Evolutionary conservation across 2,329 filamentous ascomycete species (phyloP), one percentile per base, ranked within the genome.

Genomic region (Aspergillus transmontanensis): DNA sequence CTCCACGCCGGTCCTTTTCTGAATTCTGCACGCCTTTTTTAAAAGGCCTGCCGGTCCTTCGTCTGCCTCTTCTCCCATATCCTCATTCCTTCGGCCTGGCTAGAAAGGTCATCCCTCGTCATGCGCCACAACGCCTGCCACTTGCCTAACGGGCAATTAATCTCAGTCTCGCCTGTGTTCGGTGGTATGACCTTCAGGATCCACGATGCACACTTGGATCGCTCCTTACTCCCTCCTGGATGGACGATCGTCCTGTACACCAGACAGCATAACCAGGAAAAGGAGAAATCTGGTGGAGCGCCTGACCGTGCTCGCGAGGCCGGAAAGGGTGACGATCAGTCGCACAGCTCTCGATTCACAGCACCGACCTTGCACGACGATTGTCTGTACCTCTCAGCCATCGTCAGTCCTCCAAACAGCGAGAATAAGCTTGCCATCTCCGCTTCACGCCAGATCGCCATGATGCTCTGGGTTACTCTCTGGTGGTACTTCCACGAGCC

Each of bases 401-500:
- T 97, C 66, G 94, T 92, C 57, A 92, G 91, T 68, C 93, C 94
- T 0, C 90, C 90, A 57, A 91, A 84, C 75, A 87, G 81, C 74
- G 93, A 97, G 56, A 96, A 90, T 80, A 92, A 91, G 74, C 88
- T 92, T 1, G 86, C 90, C 1, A 88, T 85, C 16, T 96, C 93
- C 65, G 92, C 92, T 0, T 95, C 93, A 0, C 85, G 94, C 51
- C 92, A 96, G 79, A 92, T 97, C 64, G 94, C 94, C 68, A 93
- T 97, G 92, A 96, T 97, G 90, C 85, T 98, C 7, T 98, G 93
- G 92, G 88, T 93, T 39, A 94, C 93, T 1, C 82, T 98, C 48
- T 97, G 93, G 82, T 98, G 94, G 94, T 98, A 98, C 82, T 98
- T 97, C 71, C 94, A 97, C 79, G 92, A 96, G 76, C 85, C 88